phyloP scores from a whole-genome alignment of 2,329 filamentous ascomycete species.

The Colletotrichum aenigma region DNA sequence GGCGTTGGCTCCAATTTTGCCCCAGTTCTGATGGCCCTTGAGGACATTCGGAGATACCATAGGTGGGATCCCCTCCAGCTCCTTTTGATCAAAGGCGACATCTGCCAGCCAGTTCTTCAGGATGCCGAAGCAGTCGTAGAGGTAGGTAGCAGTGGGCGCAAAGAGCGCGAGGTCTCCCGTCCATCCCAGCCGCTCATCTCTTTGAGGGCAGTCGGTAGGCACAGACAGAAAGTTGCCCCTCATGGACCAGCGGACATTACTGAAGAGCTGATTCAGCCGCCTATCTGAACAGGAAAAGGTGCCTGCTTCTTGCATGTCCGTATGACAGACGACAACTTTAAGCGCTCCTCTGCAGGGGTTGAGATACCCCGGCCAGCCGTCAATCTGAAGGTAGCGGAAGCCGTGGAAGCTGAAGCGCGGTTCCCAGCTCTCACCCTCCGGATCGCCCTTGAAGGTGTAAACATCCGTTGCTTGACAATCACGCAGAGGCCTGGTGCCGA shows the following conservation, averaged over 20 bases:
- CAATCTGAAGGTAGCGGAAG: conserved; percentile 51
- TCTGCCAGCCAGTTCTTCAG: conserved; percentile 13
- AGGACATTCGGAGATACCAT: conserved; percentile 32
- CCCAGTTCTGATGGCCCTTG: conserved; percentile 4
- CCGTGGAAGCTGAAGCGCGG: conserved; percentile 57
- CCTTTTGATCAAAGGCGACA: conserved; percentile 27
- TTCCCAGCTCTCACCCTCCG: conserved; percentile 34
- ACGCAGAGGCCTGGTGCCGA: conserved; percentile 40
- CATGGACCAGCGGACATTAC: conserved; percentile 8
- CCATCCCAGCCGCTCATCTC: conserved; percentile 15
- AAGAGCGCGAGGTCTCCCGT: conserved; percentile 11
- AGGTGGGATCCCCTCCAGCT: conserved; percentile 37
- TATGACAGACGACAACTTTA: conserved; percentile 10
- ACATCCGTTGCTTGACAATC: conserved; percentile 38
- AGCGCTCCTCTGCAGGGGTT: not conserved
- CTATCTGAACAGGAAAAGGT: conserved; percentile 5
- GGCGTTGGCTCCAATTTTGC: conserved; percentile 17
- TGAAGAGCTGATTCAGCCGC: conserved; percentile 1
- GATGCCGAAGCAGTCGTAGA: conserved; percentile 3
- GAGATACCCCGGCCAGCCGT: conserved; percentile 33
- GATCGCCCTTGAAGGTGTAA: conserved; percentile 29
- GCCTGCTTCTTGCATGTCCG: conserved; percentile 5
- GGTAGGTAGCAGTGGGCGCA: not conserved
- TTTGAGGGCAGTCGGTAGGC: conserved; percentile 18
- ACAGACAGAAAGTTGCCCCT: conserved; percentile 17